Evolutionary conservation across 495 filamentous ascomycete genomes (phyloP).

Genomic region (Pseudoneurospora amorphoporcata): DNA sequence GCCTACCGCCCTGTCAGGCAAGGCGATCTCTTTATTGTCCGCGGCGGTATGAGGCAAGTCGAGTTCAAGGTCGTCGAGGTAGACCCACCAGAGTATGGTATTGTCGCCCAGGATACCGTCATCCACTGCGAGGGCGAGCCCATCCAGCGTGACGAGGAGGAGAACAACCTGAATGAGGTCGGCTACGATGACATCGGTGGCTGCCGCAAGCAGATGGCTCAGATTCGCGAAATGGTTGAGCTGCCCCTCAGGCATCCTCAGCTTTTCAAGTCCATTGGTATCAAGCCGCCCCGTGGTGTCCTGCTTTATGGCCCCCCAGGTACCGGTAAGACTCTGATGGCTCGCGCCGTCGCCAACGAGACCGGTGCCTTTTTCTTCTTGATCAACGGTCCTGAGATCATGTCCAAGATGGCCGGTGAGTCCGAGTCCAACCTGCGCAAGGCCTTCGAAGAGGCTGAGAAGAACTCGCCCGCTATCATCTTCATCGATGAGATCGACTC

Average conservation of each 20-base stretch:
- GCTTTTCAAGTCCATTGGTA: slow-evolving; percentile 99
- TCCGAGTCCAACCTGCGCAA: slow-evolving; percentile 96
- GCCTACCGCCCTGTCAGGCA: slow-evolving; percentile 94
- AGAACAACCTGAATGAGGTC: slow-evolving; percentile 97
- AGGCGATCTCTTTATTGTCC: slow-evolving; percentile 92
- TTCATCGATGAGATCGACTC: slow-evolving; percentile 99
- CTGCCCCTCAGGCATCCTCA: slow-evolving; percentile 92
- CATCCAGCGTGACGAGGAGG: slow-evolving; percentile 96
- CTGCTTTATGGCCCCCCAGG: slow-evolving; percentile 94
- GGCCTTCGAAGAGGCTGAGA: slow-evolving; percentile 98
- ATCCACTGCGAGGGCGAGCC: slow-evolving; percentile 99
- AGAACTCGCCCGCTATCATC: slow-evolving; percentile 98
- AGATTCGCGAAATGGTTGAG: slow-evolving; percentile 97
- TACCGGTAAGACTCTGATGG: slow-evolving; percentile 99
- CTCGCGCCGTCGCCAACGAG: slow-evolving; percentile 96
- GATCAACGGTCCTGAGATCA: slow-evolving; percentile 98
- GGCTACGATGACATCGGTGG: slow-evolving; percentile 99
- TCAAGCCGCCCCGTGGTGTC: slow-evolving; percentile 98
- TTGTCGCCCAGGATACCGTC: slow-evolving; percentile 95
- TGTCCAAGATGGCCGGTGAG: slow-evolving; percentile 99
- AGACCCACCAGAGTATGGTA: slow-evolving; percentile 94
- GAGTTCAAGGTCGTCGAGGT: slow-evolving; percentile 99
- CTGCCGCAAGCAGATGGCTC: slow-evolving; percentile 98
- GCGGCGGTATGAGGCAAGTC: slow-evolving; percentile 96
- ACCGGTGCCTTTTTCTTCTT: slow-evolving; percentile 99